A percentile compares a stretch with the other conserved stretches of the same genome.
These are phyloP conservation scores for Chlorella sp. DNA, from an alignment of 139 green algal genomes.

Conservation along the genomic window DNA sequence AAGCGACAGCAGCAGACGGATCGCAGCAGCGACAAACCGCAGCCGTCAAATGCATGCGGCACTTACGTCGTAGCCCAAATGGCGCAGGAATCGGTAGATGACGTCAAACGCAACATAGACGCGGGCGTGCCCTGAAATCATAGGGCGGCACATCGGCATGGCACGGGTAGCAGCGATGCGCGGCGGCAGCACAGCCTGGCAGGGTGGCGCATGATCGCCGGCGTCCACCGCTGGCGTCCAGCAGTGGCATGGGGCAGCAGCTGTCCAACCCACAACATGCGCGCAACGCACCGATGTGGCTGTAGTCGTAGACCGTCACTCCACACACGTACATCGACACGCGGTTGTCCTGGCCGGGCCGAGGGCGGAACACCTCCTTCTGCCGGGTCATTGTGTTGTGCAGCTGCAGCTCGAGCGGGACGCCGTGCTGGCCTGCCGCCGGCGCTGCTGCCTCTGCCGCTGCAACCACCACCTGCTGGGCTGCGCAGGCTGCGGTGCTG, in stretches of 20 bases:
- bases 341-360: conserved; percentile 42
- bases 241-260: no score
- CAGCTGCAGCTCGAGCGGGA: conserved; percentile 59
- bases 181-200: background rate
- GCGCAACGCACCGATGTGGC: conserved; percentile 85
- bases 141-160: no score
- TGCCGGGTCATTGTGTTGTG: conserved; percentile 89
- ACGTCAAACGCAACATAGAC: conserved; percentile 97
- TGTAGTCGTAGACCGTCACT: conserved; percentile 95
- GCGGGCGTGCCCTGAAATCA: conserved; percentile 92
- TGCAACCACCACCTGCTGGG: background rate
- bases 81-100: conserved; percentile 82
- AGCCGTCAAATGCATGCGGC: no score
- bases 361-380: conserved; percentile 88
- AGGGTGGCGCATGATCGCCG: background rate
- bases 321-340: conserved; percentile 99
- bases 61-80: conserved; percentile 70
- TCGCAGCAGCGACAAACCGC: no score
- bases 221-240: no score
- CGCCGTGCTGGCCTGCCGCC: background rate
- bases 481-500: background rate
- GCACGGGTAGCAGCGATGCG: no score
- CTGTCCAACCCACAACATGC: background rate
- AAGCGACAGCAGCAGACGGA: conserved; percentile 65
- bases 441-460: background rate